These are phyloP conservation scores for Verticillium longisporum DNA, from an alignment of 2,329 filamentous ascomycete species.

Conservation along the genomic window DNA sequence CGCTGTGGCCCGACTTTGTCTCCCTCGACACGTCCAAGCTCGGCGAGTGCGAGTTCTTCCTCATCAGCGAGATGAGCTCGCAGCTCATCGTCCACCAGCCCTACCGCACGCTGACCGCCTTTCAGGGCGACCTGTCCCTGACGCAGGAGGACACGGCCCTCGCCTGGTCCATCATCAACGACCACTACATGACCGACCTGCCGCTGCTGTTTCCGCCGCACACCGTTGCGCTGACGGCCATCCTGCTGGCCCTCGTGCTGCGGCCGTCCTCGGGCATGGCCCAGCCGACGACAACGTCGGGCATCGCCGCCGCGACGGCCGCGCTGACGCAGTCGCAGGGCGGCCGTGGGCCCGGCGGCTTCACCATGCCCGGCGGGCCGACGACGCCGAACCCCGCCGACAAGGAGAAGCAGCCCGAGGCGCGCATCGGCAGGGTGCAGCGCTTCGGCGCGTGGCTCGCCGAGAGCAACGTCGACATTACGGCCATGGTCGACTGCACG, in stretches of 20 bases:
- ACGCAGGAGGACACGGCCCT: conserved; percentile 70
- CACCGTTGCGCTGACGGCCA: conserved; percentile 77
- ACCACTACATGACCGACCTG: conserved; percentile 89
- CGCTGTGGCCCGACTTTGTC: conserved; percentile 76
- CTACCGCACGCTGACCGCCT: conserved; percentile 70
- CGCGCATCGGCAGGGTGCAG: conserved; percentile 58
- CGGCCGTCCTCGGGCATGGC: conserved; percentile 44
- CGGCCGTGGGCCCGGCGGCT: conserved; percentile 4
- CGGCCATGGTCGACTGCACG: conserved; percentile 78
- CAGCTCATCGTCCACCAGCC: conserved; percentile 88
- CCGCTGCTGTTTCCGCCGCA: conserved; percentile 82
- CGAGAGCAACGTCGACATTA: conserved; percentile 78
- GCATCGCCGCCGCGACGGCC: conserved; percentile 42
- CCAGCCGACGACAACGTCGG: conserved; percentile 28
- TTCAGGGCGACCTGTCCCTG: conserved; percentile 64
- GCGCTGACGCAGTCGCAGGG: conserved; percentile 40
- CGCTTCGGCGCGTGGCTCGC: conserved; percentile 71
- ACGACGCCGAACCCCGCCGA: conserved; percentile 9
- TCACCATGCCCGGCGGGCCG: conserved; percentile 6
- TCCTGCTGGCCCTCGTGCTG: conserved; percentile 77
- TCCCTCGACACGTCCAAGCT: conserved; percentile 73
- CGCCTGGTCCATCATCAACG: conserved; percentile 80
- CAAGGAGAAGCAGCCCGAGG: conserved; percentile 45
- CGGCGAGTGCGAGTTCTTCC: conserved; percentile 87
- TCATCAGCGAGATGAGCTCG: conserved; percentile 86